Evolutionary conservation across 1,139 yeast species (phyloP).

Genomic region (Pichia sp.): DNA sequence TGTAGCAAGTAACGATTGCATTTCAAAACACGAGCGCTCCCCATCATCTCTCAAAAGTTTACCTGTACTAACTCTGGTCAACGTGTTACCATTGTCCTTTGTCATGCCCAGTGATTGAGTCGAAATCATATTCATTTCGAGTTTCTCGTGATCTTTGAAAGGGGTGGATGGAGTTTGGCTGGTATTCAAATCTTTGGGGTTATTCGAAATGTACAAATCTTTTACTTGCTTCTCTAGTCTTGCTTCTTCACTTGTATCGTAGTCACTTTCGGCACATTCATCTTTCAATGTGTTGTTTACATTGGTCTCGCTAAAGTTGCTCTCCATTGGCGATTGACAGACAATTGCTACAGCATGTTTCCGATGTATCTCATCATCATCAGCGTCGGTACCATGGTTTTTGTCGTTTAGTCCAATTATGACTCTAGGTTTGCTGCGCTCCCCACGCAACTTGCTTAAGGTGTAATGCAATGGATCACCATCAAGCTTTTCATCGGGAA

Average conservation of each 20-base stretch:
- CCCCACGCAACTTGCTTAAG: conserved; percentile 73
- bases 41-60: conserved; percentile 17
- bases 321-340: conserved; percentile 18
- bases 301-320: background rate
- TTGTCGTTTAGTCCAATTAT: conserved; percentile 26
- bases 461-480: conserved; percentile 77
- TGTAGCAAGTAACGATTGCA: conserved; percentile 28
- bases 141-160: conserved; percentile 2
- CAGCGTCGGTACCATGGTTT: background rate
- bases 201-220: conserved; percentile 28
- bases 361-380: conserved; percentile 18
- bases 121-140: conserved; percentile 19
- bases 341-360: conserved; percentile 22
- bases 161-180: background rate
- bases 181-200: conserved; percentile 11
- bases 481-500: conserved; percentile 70
- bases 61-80: conserved; percentile 19
- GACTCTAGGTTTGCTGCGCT: conserved; percentile 20
- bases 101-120: conserved; percentile 2
- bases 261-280: background rate
- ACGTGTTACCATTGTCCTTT: conserved; percentile 13
- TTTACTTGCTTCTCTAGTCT: conserved; percentile 32
- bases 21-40: conserved; percentile 27
- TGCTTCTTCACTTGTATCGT: conserved; percentile 26
- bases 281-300: background rate